Base-by-base conservation (phyloP, 352 stramenopile genomes). In the Globisporangium cylindrosporum region DNA sequence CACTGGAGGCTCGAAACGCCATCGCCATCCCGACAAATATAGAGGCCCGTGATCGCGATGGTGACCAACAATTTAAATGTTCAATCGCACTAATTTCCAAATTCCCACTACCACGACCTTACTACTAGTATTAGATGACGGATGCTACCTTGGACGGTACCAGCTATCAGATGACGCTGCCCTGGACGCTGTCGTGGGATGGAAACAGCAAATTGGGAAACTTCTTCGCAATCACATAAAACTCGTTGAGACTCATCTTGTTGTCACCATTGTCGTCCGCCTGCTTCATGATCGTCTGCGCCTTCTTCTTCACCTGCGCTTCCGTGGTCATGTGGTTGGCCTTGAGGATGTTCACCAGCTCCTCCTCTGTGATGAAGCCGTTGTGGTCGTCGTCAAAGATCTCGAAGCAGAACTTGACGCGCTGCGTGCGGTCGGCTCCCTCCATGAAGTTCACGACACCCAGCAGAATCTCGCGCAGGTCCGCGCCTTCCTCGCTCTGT, bases 351-450 rank as follows among this genome's bases (percentile, higher is more conserved):
- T 94, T 90, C 15, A 96, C 74, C 22, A 98, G 85, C 73, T 98
- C 92, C 46, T 93, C 80, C 61, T 94, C 77, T 0, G 88, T 94
- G 70, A 98, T 90, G 66, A 94, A 97, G 24, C 86, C 86, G 56
- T 94, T 96, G 77, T 93, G 84, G 71, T 98, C 94, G 62, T 97
- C 91, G 69, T 98, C 94, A 62, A 97, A 98, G 59, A 98, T 90
- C 25, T 97, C 91, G 70, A 98, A 98, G 67, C 90, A 95, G 63
- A 98, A 97, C 63, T 93, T 89, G 25, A 97, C 93, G 18, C 93
- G 89, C 74, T 97, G 89, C 25, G 85, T 82, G 27, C 76, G 81
- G 29, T 92, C 81, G 24, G 89, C 79, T 20, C 73, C 69, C 2
- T 79, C 79, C 63, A 97, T 77, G 72, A 98, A 98, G 64, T 97